Evolutionary conservation across 2,329 filamentous ascomycete genomes (phyloP).

Genomic region (Trichothecium roseum): DNA sequence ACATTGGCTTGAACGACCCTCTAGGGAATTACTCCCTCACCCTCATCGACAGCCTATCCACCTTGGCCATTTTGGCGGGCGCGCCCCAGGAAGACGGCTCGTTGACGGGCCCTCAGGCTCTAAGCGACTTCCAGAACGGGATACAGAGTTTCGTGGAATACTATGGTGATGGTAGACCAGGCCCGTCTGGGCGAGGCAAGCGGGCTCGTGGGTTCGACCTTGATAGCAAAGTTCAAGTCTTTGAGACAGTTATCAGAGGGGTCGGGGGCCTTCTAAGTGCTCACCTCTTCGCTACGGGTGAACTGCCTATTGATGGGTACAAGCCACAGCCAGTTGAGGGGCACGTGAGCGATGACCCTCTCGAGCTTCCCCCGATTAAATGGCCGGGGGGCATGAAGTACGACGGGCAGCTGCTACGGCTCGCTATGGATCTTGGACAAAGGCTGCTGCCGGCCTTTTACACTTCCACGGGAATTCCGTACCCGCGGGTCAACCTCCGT

Average conservation of each 20-base stretch:
- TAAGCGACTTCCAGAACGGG: conserved; percentile 70
- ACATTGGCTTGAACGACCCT: conserved; percentile 87
- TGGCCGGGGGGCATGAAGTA: conserved; percentile 77
- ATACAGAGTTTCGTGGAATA: conserved; percentile 65
- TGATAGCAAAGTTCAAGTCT: conserved; percentile 97
- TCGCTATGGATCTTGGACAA: conserved; percentile 76
- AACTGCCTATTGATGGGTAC: conserved; percentile 79
- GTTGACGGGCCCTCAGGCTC: conserved; percentile 34
- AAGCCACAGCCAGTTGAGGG: conserved; percentile 30
- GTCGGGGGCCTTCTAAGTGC: conserved; percentile 85
- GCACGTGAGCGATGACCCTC: conserved; percentile 21
- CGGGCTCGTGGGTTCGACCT: conserved; percentile 79
- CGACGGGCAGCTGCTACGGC: conserved; percentile 78
- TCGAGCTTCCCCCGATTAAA: conserved; percentile 44
- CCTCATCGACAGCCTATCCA: conserved; percentile 88
- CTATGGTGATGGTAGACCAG: conserved; percentile 75
- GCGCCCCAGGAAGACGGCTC: conserved; percentile 35
- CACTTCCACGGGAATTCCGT: conserved; percentile 82
- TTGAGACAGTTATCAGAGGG: conserved; percentile 93
- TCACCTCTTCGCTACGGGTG: conserved; percentile 85
- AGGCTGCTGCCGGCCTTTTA: conserved; percentile 87
- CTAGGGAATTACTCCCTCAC: conserved; percentile 96
- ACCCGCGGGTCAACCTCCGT: conserved; percentile 85
- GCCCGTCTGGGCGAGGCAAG: conserved; percentile 57
- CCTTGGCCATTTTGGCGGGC: conserved; percentile 83